These are phyloP conservation scores for Chimonanthus salicifolius DNA, from an alignment of 164 flowering plant species.

Conservation along the genomic window DNA sequence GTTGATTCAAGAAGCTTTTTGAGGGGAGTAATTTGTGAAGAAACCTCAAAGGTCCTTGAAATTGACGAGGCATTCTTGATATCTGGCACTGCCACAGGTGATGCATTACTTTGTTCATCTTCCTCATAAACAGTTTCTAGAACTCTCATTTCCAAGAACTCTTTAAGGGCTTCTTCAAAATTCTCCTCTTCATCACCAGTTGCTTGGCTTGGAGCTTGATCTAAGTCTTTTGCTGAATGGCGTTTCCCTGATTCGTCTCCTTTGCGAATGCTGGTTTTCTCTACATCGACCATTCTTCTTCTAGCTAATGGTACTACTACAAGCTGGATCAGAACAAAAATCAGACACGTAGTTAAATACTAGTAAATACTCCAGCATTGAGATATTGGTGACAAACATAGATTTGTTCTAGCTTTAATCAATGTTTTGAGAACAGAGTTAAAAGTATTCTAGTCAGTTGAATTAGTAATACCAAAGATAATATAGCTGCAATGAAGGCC, in stretches of 20 bases:
- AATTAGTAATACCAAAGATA: slow-evolving; percentile 20
- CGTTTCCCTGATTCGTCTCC: neutral
- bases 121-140: slow-evolving; percentile 26
- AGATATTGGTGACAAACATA: neutral
- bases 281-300: slow-evolving; percentile 1
- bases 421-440: neutral
- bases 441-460: neutral
- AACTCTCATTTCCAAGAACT: slow-evolving; percentile 28
- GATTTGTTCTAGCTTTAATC: no score
- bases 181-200: neutral
- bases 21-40: slow-evolving; percentile 8
- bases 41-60: slow-evolving; percentile 3
- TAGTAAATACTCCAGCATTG: neutral
- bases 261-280: neutral
- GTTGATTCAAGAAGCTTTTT: slow-evolving; percentile 22
- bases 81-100: slow-evolving; percentile 8
- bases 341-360: neutral
- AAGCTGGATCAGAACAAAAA: slow-evolving; percentile 6
- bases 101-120: slow-evolving; percentile 21
- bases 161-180: slow-evolving; percentile 17
- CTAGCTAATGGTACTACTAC: slow-evolving; percentile 21
- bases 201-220: neutral
- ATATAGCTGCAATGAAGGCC: slow-evolving; percentile 17
- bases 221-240: neutral
- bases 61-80: slow-evolving; percentile 2